Evolutionary conservation across 2,329 filamentous ascomycete species (phyloP).

Genomic region (Camptophora hylomeconis): DNA sequence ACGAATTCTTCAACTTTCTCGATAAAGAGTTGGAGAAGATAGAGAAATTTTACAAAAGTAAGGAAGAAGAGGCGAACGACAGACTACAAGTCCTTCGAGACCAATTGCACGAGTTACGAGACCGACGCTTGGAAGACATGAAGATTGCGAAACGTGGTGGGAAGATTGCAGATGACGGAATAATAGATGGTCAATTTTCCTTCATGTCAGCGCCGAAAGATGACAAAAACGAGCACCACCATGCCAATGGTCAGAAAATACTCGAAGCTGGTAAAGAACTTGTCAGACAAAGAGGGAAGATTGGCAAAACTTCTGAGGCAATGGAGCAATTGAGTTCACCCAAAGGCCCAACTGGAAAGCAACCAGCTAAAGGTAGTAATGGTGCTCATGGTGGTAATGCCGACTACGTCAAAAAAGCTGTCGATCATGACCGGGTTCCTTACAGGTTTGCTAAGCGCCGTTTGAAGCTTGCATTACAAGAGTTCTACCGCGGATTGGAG

Average conservation of each 20-base stretch:
- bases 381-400: too few relatives aligned
- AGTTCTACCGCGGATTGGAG: conserved; percentile 86
- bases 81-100: conserved; percentile 59
- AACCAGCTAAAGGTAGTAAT: conserved; percentile 23
- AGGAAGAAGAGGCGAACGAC: conserved; percentile 71
- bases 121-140: conserved; percentile 61
- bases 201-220: conserved; percentile 13
- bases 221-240: conserved; percentile 16
- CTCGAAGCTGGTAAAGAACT: conserved; percentile 11
- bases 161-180: conserved; percentile 15
- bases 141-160: conserved; percentile 37
- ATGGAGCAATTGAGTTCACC: conserved; percentile 33
- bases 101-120: conserved; percentile 87
- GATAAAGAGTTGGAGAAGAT: conserved; percentile 82
- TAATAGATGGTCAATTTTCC: too few relatives aligned
- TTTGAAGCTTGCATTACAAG: conserved; percentile 78
- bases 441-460: conserved; percentile 84
- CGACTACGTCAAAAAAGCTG: too few relatives aligned
- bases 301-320: conserved; percentile 45
- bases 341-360: conserved; percentile 37
- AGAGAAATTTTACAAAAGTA: conserved; percentile 74
- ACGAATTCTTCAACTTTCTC: conserved; percentile 78
- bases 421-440: conserved; percentile 60
- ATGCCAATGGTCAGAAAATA: not conserved
- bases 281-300: conserved; percentile 17